These are phyloP conservation scores for Arabidopsis thaliana DNA, from an alignment of 345 rosid species.

Conservation along the genomic window TAIR10.1 NC_003076.8:5279501-5280000, in stretches of 20 bases:
- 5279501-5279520: conserved; percentile 57
- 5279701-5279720: conserved; percentile 63
- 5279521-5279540: conserved; percentile 81
- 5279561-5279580: conserved; percentile 52
- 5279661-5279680: conserved; percentile 62
- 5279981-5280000: conserved; percentile 36
- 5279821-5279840: no score
- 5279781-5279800: no score
- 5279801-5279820: no score
- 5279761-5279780: no score
- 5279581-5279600: conserved; percentile 59
- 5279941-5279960: conserved; percentile 4
- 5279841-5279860: no score
- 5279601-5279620: conserved; percentile 50
- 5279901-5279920: conserved; percentile 21
- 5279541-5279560: conserved; percentile 67
- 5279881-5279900: no score
- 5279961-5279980: conserved; percentile 22
- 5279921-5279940: conserved; percentile 1
- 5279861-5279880: no score
- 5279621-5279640: conserved; percentile 54
- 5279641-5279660: conserved; percentile 28
- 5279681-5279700: conserved; percentile 61
- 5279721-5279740: conserved; percentile 59
- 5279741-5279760: conserved; percentile 42